Conservation (phyloP, 805 yeast genomes). For the Hermanozyma aechmeae region DNA sequence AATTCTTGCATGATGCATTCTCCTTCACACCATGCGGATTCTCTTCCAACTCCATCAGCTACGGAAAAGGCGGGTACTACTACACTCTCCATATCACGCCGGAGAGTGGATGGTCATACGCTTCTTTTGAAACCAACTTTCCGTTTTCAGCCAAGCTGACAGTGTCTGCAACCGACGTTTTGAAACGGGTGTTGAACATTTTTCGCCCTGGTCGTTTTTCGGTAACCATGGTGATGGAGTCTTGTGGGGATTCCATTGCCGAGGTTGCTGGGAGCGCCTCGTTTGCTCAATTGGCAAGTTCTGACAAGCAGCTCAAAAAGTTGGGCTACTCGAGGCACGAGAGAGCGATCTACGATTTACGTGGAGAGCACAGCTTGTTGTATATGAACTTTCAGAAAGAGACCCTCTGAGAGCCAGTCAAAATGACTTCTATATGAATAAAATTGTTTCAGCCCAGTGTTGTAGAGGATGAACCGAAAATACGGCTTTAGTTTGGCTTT, state of each 20-base stretch:
- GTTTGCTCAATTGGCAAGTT: conserved; percentile 8
- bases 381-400: conserved; percentile 53
- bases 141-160: conserved; percentile 31
- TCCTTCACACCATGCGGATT: conserved; percentile 93
- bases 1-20: conserved; percentile 72
- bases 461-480: too few species aligned
- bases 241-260: conserved; percentile 1
- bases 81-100: conserved; percentile 93
- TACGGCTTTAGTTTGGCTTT: too few species aligned
- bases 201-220: conserved; percentile 76
- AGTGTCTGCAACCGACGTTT: conserved; percentile 44
- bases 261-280: conserved; percentile 1
- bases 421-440: too few species aligned
- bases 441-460: too few species aligned
- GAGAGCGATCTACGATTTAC: conserved; percentile 63
- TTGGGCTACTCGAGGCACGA: conserved; percentile 52
- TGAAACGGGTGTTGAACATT: conserved; percentile 49
- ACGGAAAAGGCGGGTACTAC: conserved; percentile 38
- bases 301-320: conserved; percentile 19
- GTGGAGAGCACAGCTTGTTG: conserved; percentile 57
- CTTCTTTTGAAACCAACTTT: conserved; percentile 88
- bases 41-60: conserved; percentile 74
- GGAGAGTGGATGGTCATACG: conserved; percentile 89
- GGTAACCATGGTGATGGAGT: conserved; percentile 26
- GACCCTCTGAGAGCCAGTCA: neutral